phyloP scores from a whole-genome alignment of 2,329 filamentous ascomycete species.

The Helotiales sp. region DNA sequence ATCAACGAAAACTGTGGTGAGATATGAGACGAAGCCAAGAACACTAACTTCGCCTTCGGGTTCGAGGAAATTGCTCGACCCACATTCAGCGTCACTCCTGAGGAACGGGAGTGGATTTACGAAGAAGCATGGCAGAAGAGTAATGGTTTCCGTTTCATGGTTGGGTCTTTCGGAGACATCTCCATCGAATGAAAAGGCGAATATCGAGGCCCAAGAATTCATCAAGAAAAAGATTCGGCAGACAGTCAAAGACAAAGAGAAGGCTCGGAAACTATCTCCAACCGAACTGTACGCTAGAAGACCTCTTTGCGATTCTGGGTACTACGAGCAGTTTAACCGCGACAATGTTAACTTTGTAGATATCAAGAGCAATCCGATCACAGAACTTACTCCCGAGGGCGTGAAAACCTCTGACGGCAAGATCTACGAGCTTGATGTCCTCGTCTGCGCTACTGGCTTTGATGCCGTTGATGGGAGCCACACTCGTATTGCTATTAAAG shows the following conservation, averaged over 20 bases:
- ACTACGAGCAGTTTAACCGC: slow-evolving; percentile 41
- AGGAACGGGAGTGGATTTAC: slow-evolving; percentile 40
- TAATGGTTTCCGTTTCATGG: slow-evolving; percentile 47
- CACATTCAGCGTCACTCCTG: slow-evolving; percentile 34
- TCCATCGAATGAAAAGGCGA: slow-evolving; percentile 45
- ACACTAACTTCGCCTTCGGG: slow-evolving; percentile 43
- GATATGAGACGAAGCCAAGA: slow-evolving; percentile 41
- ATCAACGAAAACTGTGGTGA: slow-evolving; percentile 44
- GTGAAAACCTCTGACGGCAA: slow-evolving; percentile 37
- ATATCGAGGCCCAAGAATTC: slow-evolving; percentile 47
- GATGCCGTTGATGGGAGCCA: slow-evolving; percentile 47
- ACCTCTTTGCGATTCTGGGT: slow-evolving; percentile 37
- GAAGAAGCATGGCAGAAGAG: slow-evolving; percentile 43
- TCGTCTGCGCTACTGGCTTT: slow-evolving; percentile 48
- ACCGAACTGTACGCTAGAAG: slow-evolving; percentile 29
- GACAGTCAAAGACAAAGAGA: slow-evolving; percentile 43
- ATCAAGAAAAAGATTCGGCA: slow-evolving; percentile 43
- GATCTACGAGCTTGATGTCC: slow-evolving; percentile 40
- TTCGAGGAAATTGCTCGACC: slow-evolving; percentile 40
- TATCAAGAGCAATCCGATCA: slow-evolving; percentile 40
- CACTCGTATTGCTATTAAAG: slow-evolving; percentile 41
- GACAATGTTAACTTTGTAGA: slow-evolving; percentile 41
- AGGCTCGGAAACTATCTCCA: slow-evolving; percentile 37
- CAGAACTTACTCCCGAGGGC: slow-evolving; percentile 35
- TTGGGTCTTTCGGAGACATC: slow-evolving; percentile 47